These are phyloP conservation scores for Microsporum audouinii DNA, from an alignment of 2,329 filamentous ascomycete species.

Conservation along the genomic window DNA sequence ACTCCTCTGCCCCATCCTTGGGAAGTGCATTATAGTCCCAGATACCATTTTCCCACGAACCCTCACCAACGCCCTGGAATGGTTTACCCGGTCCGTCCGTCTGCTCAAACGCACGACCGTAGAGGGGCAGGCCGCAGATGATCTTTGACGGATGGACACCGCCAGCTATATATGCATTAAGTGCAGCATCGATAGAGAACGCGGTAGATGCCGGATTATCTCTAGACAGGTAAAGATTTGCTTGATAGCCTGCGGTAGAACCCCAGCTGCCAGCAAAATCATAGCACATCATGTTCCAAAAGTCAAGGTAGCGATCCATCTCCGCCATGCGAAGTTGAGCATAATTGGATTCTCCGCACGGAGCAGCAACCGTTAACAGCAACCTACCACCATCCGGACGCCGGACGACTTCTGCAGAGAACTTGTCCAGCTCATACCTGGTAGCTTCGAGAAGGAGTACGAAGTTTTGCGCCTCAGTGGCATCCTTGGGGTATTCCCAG, in stretches of 20 bases:
- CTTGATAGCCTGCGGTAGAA: conserved; percentile 57
- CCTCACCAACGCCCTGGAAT: conserved; percentile 63
- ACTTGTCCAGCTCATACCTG: conserved; percentile 19
- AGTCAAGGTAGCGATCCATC: conserved; percentile 41
- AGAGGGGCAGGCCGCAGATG: conserved; percentile 82
- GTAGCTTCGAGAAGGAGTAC: conserved; percentile 27
- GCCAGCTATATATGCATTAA: conserved; percentile 57
- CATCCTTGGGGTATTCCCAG: conserved; percentile 32
- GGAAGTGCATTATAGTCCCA: conserved; percentile 86
- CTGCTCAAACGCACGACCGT: conserved; percentile 72
- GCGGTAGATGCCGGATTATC: conserved; percentile 56
- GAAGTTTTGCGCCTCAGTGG: conserved; percentile 25
- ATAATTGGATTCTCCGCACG: conserved; percentile 34
- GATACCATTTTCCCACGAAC: conserved; percentile 73
- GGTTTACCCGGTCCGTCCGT: conserved; percentile 62
- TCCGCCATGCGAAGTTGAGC: conserved; percentile 31
- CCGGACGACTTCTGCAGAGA: conserved; percentile 4
- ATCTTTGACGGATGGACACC: conserved; percentile 61
- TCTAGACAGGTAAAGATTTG: conserved; percentile 58
- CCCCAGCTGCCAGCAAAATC: conserved; percentile 85
- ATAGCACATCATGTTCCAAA: conserved; percentile 64
- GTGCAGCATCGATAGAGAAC: conserved; percentile 61
- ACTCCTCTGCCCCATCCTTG: conserved; percentile 50
- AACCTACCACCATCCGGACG: conserved; percentile 32
- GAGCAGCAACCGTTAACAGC: conserved; percentile 38